Conservation (phyloP, 176 grass and related monocot species). For the Microstegium vimineum region DNA sequence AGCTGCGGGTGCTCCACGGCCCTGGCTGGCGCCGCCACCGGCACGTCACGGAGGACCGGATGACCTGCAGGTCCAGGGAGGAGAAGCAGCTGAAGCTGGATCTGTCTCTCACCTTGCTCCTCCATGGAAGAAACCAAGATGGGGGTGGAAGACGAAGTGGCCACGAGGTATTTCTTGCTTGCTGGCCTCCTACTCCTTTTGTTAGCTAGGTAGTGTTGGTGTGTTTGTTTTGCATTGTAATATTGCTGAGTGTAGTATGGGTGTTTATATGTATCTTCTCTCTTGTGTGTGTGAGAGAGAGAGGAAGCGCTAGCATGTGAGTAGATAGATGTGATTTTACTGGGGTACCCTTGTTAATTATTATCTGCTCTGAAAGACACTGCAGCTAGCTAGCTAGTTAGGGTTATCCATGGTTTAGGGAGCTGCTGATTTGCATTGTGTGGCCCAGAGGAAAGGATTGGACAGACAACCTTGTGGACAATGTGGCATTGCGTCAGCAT, state of each 20-base stretch:
- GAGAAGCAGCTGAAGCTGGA: conserved; percentile 62
- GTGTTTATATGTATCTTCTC: conserved; percentile 17
- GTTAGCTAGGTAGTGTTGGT: background rate
- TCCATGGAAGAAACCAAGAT: conserved; percentile 53
- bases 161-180: conserved; percentile 4
- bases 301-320: no score
- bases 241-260: conserved; percentile 16
- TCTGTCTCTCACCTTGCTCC: conserved; percentile 46
- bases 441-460: conserved; percentile 28
- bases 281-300: no score
- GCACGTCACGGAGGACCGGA: background rate
- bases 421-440: background rate
- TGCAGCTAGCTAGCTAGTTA: background rate
- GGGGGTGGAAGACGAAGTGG: background rate
- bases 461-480: conserved; percentile 10
- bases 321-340: conserved; percentile 24
- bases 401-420: conserved; percentile 22
- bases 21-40: background rate
- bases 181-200: background rate
- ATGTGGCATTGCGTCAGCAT: background rate
- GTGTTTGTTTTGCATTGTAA: background rate
- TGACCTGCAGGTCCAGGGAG: conserved; percentile 30
- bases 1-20: conserved; percentile 33
- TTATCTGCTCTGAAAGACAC: background rate
- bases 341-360: background rate